phyloP scores from a whole-genome alignment of 148 eudicot species.

The Persicaria maculosa region DNA sequence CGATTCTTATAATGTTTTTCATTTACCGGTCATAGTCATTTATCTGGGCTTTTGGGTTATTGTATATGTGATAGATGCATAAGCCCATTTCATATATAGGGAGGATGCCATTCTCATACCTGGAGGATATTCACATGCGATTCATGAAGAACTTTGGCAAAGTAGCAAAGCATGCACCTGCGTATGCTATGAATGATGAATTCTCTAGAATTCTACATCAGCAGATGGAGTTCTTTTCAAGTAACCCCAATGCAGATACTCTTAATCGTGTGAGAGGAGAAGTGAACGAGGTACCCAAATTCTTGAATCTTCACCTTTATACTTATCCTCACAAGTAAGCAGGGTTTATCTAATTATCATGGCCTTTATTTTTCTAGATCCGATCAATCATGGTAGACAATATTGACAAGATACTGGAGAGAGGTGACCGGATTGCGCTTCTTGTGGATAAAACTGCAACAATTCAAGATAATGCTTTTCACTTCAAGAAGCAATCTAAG shows the following conservation, averaged over 20 bases:
- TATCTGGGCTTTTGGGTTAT: not conserved
- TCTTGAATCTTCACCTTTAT: too few species aligned
- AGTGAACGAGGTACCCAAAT: constrained; percentile 54
- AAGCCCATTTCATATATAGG: constrained; percentile 28
- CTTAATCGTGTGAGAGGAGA: constrained; percentile 92
- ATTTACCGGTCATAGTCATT: not conserved
- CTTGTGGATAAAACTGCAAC: constrained; percentile 97
- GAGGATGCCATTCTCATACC: constrained; percentile 88
- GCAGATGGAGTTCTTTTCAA: constrained; percentile 81
- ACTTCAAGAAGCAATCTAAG: constrained; percentile 94
- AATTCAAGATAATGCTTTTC: constrained; percentile 96
- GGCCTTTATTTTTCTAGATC: constrained; percentile 34
- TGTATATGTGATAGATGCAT: not conserved
- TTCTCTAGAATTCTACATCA: constrained; percentile 77
- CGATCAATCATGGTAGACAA: constrained; percentile 96
- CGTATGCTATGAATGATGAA: constrained; percentile 90
- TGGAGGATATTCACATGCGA: constrained; percentile 95
- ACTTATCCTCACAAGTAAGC: too few species aligned
- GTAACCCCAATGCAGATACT: constrained; percentile 85
- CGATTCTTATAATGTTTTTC: not conserved
- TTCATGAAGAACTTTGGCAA: constrained; percentile 94
- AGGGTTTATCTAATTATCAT: too few species aligned
- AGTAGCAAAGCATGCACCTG: constrained; percentile 80
- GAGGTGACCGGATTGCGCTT: constrained; percentile 96
- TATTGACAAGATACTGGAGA: constrained; percentile 90